A percentile compares a stretch with the other conserved stretches of the same genome.
Evolutionary conservation across 1,139 yeast genomes (phyloP).

Genomic region (Protomyces inundatus): DNA sequence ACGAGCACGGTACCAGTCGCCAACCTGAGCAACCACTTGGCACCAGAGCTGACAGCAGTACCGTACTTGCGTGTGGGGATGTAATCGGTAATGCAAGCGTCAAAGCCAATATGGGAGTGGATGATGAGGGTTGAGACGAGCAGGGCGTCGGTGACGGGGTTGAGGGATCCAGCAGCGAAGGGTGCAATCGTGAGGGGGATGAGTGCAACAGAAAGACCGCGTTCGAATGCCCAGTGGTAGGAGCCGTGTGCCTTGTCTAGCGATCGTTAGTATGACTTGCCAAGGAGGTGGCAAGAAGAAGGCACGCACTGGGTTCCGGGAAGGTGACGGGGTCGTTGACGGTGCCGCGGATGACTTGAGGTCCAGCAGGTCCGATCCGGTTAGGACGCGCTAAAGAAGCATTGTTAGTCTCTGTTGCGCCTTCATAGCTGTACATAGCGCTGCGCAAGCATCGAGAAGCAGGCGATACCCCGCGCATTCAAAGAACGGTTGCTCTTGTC

Average conservation of each 20-base stretch:
- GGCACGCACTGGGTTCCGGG: slow-evolving; percentile 50
- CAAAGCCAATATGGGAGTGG: slow-evolving; percentile 78
- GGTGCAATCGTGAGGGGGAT: slow-evolving; percentile 75
- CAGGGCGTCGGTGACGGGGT: slow-evolving; percentile 66
- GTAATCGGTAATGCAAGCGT: slow-evolving; percentile 82
- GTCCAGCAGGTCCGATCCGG: slow-evolving; percentile 41
- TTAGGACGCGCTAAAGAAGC: slow-evolving; percentile 6
- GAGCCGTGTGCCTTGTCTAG: slow-evolving; percentile 57
- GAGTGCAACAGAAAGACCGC: slow-evolving; percentile 58
- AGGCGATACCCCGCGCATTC: neutral
- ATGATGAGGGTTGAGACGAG: slow-evolving; percentile 58
- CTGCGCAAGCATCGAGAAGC: neutral
- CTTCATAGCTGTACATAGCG: no score
- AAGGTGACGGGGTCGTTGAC: slow-evolving; percentile 74
- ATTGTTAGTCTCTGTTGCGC: neutral
- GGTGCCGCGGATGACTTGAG: slow-evolving; percentile 52
- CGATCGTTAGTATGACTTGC: neutral
- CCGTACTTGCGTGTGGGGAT: slow-evolving; percentile 83
- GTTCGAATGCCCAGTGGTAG: slow-evolving; percentile 83
- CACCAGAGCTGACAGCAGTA: slow-evolving; percentile 42
- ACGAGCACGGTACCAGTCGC: slow-evolving; percentile 67
- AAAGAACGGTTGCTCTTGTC: no score
- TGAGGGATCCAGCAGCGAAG: slow-evolving; percentile 57
- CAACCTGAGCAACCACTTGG: slow-evolving; percentile 57
- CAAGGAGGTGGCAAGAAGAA: neutral